Evolutionary conservation across 177 flowering plant genomes (phyloP).

Genomic region (Vitis hybrid): DNA sequence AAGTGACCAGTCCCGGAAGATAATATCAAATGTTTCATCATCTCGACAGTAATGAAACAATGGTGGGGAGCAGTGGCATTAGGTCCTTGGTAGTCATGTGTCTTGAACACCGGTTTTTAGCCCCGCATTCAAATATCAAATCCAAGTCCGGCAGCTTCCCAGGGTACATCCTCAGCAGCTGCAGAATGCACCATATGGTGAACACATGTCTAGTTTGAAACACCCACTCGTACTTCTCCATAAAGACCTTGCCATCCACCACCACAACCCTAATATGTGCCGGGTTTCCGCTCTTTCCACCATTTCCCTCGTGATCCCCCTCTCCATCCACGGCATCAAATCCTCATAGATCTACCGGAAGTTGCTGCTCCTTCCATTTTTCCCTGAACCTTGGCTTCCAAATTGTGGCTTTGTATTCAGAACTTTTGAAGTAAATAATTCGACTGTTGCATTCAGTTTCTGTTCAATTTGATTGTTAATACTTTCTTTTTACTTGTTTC

Average conservation of each 20-base stretch:
- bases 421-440: too few species aligned
- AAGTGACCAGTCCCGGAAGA: slow-evolving; percentile 22
- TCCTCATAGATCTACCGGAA: slow-evolving; percentile 24
- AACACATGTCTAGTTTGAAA: slow-evolving; percentile 17
- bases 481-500: too few species aligned
- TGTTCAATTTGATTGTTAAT: too few species aligned
- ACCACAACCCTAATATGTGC: slow-evolving; percentile 17
- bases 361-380: neutral
- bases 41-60: slow-evolving; percentile 14
- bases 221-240: slow-evolving; percentile 7
- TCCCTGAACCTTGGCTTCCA: too few species aligned
- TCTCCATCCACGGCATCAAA: slow-evolving; percentile 16
- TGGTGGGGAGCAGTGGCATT: slow-evolving; percentile 7
- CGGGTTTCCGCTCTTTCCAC: slow-evolving; percentile 12
- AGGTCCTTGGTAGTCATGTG: neutral
- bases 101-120: slow-evolving; percentile 10
- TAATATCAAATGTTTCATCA: slow-evolving; percentile 6
- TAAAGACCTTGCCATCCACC: slow-evolving; percentile 11
- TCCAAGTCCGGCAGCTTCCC: slow-evolving; percentile 20
- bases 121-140: slow-evolving; percentile 15
- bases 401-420: too few species aligned
- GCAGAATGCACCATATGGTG: slow-evolving; percentile 20
- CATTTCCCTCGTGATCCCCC: slow-evolving; percentile 20
- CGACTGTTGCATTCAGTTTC: too few species aligned
- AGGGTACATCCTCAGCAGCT: slow-evolving; percentile 18